These are phyloP conservation scores for Dendrocalamus latiflorus DNA, from an alignment of 202 grass and related monocot genomes.

Conservation along the genomic window DNA sequence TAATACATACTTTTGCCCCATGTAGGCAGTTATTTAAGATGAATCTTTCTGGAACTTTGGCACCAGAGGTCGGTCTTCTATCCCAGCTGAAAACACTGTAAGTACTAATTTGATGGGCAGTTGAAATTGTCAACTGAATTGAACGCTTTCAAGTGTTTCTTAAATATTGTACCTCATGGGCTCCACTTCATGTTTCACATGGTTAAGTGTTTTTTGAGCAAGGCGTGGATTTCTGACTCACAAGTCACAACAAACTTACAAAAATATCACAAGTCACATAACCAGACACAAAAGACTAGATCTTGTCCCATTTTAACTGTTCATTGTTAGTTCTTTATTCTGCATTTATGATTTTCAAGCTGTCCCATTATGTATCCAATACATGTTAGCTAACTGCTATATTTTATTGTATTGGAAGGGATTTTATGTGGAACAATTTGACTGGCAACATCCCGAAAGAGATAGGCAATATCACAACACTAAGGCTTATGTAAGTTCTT, in stretches of 20 bases:
- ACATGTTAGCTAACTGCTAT: conserved; percentile 24
- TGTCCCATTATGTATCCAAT: background rate
- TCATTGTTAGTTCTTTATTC: background rate
- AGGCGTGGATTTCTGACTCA: background rate
- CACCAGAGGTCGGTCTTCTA: conserved; percentile 68
- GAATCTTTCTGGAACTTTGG: conserved; percentile 89
- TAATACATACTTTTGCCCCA: background rate
- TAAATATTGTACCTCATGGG: background rate
- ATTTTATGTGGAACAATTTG: conserved; percentile 98
- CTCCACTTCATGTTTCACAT: conserved; percentile 5
- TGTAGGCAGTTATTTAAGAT: conserved; percentile 73
- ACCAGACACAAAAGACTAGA: background rate
- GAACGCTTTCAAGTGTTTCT: background rate
- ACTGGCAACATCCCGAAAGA: conserved; percentile 84
- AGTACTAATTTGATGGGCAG: conserved; percentile 28
- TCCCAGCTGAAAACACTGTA: conserved; percentile 66
- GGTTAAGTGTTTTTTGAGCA: background rate
- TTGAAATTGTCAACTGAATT: background rate
- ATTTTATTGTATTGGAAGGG: conserved; percentile 44
- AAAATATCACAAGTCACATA: background rate
- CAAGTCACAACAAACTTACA: background rate
- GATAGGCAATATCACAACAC: conserved; percentile 68
- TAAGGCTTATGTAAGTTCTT: conserved; percentile 76
- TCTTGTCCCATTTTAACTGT: background rate
- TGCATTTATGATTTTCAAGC: background rate